Evolutionary conservation across 345 rosid species (phyloP), one percentile per base, ranked within the genome.

Genomic region (Linum trigynum): DNA sequence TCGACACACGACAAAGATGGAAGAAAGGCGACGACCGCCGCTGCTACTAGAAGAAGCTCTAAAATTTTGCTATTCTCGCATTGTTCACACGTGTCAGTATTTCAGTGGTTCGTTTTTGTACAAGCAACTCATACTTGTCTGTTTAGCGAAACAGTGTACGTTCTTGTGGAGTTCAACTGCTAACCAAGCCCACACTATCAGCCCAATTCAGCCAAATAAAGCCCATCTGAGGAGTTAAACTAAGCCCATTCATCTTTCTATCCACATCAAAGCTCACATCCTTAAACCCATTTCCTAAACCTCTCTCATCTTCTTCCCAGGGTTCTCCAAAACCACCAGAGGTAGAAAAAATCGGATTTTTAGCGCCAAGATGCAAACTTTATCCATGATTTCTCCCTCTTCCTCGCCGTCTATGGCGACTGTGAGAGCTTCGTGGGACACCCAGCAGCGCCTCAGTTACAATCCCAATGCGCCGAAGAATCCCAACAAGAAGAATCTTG

Each of bases 381-480:
- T 80, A 70, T 74, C 77, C 50, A 69, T 63, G 56, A 68, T 69
- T 69, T 67, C 83, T 67, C 37, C 69, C 5, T 23, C 70, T 65
- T 38, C 37, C 11, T 58, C 64, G 16, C 12, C 38, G 43, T 23
- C 38, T 16, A 2, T 71, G 57, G 72, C 75, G 23, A 48, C 53
- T 48, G 76, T 83, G 56, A 80, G 78, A 78, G 91, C 88, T 78
- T 80, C 90, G 5, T 86, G 82, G 79, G 97, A 86, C 80, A 86
- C 85, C 55, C 78, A 81, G 16, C 82, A 81, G 58, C 81, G 81
- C 57, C 83, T 80, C 59, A 69, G 86, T 9, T 87, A 89, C 82
- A 87, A 87, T 55, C 96, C 79, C 39, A 86, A 87, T 75, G 77
- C 98, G 64, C 97, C 97, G 7, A 75, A 78, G 23, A 82, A 78